A percentile compares a stretch with the other conserved stretches of the same genome.
Conservation (phyloP, 345 rosid genomes). For the Melaleuca alternifolia region DNA sequence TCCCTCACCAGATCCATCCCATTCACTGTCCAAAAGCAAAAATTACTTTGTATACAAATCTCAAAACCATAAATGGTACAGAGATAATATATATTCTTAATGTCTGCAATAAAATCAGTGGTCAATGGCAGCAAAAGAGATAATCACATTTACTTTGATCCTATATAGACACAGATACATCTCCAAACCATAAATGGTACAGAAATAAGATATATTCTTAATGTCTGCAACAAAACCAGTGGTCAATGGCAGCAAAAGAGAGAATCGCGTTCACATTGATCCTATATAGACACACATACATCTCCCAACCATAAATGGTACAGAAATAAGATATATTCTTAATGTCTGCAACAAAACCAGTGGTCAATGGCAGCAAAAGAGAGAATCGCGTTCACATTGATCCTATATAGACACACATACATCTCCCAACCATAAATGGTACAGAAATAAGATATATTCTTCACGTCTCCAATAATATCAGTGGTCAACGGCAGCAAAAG, state of each 20-base stretch:
- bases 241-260: neutral
- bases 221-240: neutral
- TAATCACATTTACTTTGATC: neutral
- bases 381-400: neutral
- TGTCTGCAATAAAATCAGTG: neutral
- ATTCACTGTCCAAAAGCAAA: conserved; percentile 82
- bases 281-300: neutral
- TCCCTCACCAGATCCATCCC: conserved; percentile 99
- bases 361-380: neutral
- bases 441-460: neutral
- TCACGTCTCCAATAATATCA: neutral
- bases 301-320: neutral
- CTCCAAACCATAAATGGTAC: neutral
- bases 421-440: neutral
- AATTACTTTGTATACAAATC: neutral
- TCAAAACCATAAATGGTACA: neutral
- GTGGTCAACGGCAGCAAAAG: neutral
- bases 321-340: neutral
- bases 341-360: neutral
- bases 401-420: neutral
- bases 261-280: neutral
- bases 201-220: neutral
- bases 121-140: neutral
- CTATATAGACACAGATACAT: neutral
- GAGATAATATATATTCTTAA: neutral